A percentile compares a stretch with the other conserved stretches of the same genome.
Evolutionary conservation across 202 grass and related monocot genomes (phyloP).

Genomic region (Bolboschoenoplectus hybrid): DNA sequence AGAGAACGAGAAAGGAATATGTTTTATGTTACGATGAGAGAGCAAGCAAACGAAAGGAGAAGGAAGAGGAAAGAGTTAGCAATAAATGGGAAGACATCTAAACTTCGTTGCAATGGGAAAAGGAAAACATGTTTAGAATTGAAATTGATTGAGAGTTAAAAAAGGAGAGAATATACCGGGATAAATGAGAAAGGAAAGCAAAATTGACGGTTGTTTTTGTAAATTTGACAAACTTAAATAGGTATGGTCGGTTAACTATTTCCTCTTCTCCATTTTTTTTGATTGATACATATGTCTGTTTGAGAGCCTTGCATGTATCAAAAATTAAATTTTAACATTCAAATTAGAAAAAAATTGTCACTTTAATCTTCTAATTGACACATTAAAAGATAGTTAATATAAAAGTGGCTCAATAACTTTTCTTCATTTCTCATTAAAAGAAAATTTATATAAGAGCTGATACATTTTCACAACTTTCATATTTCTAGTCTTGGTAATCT

Average conservation of each 20-base stretch:
- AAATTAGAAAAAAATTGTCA: background rate
- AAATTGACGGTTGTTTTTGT: background rate
- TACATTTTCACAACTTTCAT: no score
- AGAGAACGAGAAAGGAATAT: background rate
- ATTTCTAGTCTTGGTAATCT: no score
- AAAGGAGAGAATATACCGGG: background rate
- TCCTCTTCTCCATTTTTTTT: background rate
- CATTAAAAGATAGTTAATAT: no score
- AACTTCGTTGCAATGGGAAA: background rate
- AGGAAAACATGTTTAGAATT: background rate
- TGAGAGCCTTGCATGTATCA: no score
- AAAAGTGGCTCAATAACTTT: no score
- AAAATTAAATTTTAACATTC: background rate
- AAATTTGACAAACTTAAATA: background rate
- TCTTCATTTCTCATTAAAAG: no score
- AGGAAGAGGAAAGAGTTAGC: background rate
- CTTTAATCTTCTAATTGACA: no score
- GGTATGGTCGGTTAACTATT: background rate
- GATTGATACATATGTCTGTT: background rate
- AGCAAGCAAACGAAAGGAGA: background rate
- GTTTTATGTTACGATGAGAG: background rate
- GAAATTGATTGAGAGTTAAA: background rate
- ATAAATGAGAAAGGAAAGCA: background rate
- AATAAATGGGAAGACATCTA: background rate
- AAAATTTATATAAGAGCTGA: no score